Percentiles rank a stretch among this genome's conserved stretches.
Evolutionary conservation across 495 filamentous ascomycete genomes (phyloP).

Genomic region (Daldinia loculata): DNA sequence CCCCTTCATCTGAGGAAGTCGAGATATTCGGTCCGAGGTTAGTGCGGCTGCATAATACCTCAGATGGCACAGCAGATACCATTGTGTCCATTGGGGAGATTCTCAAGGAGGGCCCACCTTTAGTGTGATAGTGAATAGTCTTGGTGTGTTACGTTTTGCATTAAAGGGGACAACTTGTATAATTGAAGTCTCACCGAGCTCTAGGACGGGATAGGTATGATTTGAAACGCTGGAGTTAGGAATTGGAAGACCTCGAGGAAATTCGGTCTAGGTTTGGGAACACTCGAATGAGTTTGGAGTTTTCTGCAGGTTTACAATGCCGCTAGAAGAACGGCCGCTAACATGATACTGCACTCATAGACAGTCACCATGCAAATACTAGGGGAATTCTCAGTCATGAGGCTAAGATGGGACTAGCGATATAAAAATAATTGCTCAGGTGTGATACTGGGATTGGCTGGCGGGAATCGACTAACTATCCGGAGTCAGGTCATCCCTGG

Average conservation of each 20-base stretch:
- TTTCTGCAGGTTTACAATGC: constrained; percentile 8
- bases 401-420: background rate
- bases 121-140: background rate
- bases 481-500: background rate
- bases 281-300: constrained; percentile 2
- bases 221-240: constrained; percentile 25
- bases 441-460: background rate
- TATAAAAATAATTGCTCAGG: background rate
- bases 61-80: constrained; percentile 35
- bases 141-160: background rate
- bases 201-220: constrained; percentile 6
- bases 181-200: background rate
- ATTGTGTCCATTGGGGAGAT: constrained; percentile 42
- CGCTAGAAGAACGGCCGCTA: background rate
- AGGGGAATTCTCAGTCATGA: background rate
- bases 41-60: constrained; percentile 30
- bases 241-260: constrained; percentile 17
- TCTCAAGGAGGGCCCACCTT: constrained; percentile 36
- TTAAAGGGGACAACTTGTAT: background rate
- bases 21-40: constrained; percentile 39
- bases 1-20: constrained; percentile 15
- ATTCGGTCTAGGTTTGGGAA: constrained; percentile 5
- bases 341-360: background rate
- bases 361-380: constrained; percentile 1
- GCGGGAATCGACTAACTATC: background rate